Conservation (phyloP, 805 yeast genomes). For the Schwanniomyces occidentalis region DNA sequence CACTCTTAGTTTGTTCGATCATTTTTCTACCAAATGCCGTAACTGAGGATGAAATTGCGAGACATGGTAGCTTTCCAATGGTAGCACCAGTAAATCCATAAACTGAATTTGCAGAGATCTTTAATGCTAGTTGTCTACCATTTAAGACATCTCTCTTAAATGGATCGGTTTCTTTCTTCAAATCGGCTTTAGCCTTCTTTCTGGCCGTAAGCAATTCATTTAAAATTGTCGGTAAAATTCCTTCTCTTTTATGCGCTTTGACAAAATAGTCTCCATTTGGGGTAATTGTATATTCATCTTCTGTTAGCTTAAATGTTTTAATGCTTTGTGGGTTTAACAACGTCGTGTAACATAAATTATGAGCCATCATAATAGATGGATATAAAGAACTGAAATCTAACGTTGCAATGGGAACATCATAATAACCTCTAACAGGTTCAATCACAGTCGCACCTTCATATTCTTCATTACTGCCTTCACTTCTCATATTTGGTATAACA, state of each 20-base stretch:
- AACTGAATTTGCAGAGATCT: constrained; percentile 96
- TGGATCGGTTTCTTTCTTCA: constrained; percentile 92
- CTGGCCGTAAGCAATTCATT: constrained; percentile 88
- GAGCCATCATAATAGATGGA: constrained; percentile 99
- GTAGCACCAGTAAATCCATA: constrained; percentile 99
- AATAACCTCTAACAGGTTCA: constrained; percentile 94
- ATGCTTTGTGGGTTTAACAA: constrained; percentile 69
- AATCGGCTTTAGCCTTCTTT: constrained; percentile 86
- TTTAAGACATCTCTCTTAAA: constrained; percentile 90
- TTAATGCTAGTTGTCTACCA: constrained; percentile 95
- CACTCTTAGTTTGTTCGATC: constrained; percentile 89
- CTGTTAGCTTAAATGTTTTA: constrained; percentile 58
- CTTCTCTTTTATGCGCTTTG: constrained; percentile 65
- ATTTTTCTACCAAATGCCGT: constrained; percentile 95
- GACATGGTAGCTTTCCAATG: constrained; percentile 93
- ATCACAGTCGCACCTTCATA: constrained; percentile 99
- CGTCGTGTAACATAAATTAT: constrained; percentile 93
- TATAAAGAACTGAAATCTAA: constrained; percentile 96
- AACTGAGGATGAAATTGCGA: constrained; percentile 92
- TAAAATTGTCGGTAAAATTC: constrained; percentile 88
- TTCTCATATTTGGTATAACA: constrained; percentile 86
- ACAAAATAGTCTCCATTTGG: constrained; percentile 95
- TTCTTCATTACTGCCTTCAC: constrained; percentile 82
- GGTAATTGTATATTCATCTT: constrained; percentile 78
- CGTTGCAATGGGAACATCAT: constrained; percentile 96